Evolutionary conservation across 345 rosid species (phyloP), one percentile per base, ranked within the genome.

Genomic region (Corchorus olitorius): DNA sequence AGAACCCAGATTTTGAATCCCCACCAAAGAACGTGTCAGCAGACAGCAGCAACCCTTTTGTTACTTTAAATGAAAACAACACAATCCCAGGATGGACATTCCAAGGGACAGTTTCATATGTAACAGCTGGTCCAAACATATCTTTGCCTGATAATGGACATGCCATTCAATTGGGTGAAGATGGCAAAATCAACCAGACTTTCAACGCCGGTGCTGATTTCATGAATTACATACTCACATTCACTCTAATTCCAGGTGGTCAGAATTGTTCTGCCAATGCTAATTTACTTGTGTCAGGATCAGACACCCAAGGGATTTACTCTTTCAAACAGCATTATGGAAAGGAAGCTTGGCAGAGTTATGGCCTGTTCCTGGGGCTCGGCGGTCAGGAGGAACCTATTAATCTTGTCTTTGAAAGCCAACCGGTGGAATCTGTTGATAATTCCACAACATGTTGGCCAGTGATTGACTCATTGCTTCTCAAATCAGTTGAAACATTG

Each of bases 401-500:
- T 6, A 81, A 88, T 76, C 74, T 89, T 33, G 82, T 84, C 72
- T 67, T 88, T 34, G 81, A 78, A 76, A 87, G 87, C 81, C 80
- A 79, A 75, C 3, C 81, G 8, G 41, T 76, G 13, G 88, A 85
- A 45, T 75, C 85, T 4, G 88, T 83, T 22, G 72, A 53, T 54
- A 79, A 86, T 81, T 80, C 89, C 58, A 79, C 87, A 5, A 79
- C 87, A 5, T 87, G 94, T 63, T 86, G 92, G 91, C 93, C 91
- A 15, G 55, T 87, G 54, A 78, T 87, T 53, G 93, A 86, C 74
- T 82, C 78, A 45, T 63, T 89, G 65, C 79, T 83, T 22, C 75
- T 91, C 75, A 84, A 85, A 74, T 67, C 85, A 59, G 39, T 76
- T 52, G 73, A 34, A 70, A 70, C 81, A 66, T 65, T 79, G 27